These are phyloP conservation scores for Skeletonema marinoi DNA, from an alignment of 108 stramenopile genomes.

Conservation along the genomic window DNA sequence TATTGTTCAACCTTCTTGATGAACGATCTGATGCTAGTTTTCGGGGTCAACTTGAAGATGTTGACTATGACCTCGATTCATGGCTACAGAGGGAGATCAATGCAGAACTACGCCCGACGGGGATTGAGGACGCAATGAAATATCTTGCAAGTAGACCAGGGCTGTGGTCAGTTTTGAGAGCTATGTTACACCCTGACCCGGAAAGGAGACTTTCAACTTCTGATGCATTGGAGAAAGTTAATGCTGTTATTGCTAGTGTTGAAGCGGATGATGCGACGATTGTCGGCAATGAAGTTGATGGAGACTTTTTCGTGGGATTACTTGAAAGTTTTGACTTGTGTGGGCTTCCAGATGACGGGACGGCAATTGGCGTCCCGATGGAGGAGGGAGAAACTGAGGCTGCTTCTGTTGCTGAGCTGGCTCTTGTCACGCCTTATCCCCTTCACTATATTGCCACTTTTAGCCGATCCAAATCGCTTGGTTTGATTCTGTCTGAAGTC, in stretches of 20 bases:
- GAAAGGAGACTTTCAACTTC: background rate
- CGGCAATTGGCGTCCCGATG: background rate
- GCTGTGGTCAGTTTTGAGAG: slow-evolving; percentile 61
- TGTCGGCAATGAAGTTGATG: background rate
- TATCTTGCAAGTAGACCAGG: slow-evolving; percentile 65
- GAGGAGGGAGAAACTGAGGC: background rate
- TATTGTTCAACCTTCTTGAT: slow-evolving; percentile 79
- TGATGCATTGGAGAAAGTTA: background rate
- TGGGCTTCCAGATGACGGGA: slow-evolving; percentile 4
- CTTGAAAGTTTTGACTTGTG: slow-evolving; percentile 2
- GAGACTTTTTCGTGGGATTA: background rate
- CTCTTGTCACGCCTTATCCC: slow-evolving; percentile 56
- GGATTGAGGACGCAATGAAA: slow-evolving; percentile 65
- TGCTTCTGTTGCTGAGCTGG: background rate
- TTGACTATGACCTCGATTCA: slow-evolving; percentile 64
- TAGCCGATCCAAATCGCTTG: slow-evolving; percentile 55
- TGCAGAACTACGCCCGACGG: slow-evolving; percentile 59
- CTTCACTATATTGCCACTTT: slow-evolving; percentile 86
- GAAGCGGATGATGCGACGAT: background rate
- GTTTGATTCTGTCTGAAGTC: slow-evolving; percentile 68
- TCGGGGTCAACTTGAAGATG: slow-evolving; percentile 65
- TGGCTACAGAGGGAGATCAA: slow-evolving; percentile 66
- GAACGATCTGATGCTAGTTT: slow-evolving; percentile 81
- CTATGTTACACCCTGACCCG: slow-evolving; percentile 58
- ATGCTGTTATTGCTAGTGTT: background rate